A percentile compares a stretch with the other conserved stretches of the same genome.
These are phyloP conservation scores for Pachysolen tannophilus DNA, from an alignment of 805 yeast genomes.

Conservation along the genomic window DNA sequence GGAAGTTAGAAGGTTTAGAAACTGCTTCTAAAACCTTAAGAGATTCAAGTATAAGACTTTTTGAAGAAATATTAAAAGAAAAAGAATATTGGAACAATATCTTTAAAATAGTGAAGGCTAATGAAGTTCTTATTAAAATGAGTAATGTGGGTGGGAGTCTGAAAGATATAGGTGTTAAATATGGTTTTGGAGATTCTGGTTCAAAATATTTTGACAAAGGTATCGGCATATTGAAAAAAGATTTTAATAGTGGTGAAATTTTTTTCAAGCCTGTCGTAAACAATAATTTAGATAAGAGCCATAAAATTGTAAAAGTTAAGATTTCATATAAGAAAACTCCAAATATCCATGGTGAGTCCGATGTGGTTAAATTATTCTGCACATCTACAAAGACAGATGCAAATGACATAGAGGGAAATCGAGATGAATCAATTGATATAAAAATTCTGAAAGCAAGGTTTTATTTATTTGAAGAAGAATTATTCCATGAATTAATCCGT, in stretches of 20 bases:
- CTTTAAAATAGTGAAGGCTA: conserved; percentile 30
- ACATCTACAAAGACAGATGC: conserved; percentile 9
- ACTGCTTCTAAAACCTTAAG: conserved; percentile 46
- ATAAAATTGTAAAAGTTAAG: conserved; percentile 50
- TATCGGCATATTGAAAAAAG: conserved; percentile 57
- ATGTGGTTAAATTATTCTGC: conserved; percentile 17
- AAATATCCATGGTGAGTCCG: conserved; percentile 56
- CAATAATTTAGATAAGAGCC: conserved; percentile 26
- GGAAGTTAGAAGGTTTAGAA: conserved; percentile 71
- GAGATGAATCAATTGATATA: conserved; percentile 31
- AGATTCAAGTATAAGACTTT: conserved; percentile 42
- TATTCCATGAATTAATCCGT: conserved; percentile 66
- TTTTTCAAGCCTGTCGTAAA: conserved; percentile 26
- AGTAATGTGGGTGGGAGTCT: conserved; percentile 48
- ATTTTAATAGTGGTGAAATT: conserved; percentile 33
- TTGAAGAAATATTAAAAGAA: conserved; percentile 52
- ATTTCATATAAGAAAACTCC: too few species aligned
- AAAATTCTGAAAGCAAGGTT: conserved; percentile 64
- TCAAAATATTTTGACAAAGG: conserved; percentile 71
- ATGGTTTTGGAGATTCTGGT: conserved; percentile 90
- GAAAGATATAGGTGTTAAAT: conserved; percentile 65
- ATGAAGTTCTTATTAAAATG: conserved; percentile 63
- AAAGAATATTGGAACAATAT: conserved; percentile 57
- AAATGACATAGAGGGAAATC: conserved; percentile 7
- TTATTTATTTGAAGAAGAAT: conserved; percentile 80